A percentile compares a stretch with the other conserved stretches of the same genome.
phyloP scores from a whole-genome alignment of 2,329 filamentous ascomycete genomes.

The Lachnellula cervina region DNA sequence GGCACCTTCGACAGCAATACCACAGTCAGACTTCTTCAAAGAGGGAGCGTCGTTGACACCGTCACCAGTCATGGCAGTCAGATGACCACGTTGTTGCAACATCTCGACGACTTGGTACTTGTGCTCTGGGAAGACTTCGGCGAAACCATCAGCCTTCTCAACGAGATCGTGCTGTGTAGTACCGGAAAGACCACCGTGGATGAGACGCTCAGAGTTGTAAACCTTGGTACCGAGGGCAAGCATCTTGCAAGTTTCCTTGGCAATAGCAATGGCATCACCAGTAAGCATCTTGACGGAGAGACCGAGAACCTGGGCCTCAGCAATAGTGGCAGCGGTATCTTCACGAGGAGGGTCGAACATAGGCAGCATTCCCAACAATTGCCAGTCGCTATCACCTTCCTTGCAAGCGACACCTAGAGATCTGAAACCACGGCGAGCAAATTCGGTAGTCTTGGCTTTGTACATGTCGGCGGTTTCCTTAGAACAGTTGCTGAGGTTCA shows the following conservation, averaged over 20 bases:
- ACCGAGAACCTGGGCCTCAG: conserved; percentile 71
- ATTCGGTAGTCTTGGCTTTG: conserved; percentile 68
- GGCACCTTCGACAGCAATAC: conserved; percentile 89
- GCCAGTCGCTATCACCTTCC: conserved; percentile 68
- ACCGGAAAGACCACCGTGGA: conserved; percentile 69
- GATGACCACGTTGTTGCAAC: conserved; percentile 86
- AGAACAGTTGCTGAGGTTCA: conserved; percentile 63
- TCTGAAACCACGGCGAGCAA: conserved; percentile 74
- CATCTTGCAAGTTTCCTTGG: conserved; percentile 80
- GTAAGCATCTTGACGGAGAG: conserved; percentile 78
- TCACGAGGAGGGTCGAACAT: conserved; percentile 79
- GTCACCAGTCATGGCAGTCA: conserved; percentile 94
- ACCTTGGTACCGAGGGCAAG: conserved; percentile 74
- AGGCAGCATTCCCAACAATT: conserved; percentile 70
- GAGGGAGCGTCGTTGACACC: conserved; percentile 93
- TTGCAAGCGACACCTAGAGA: conserved; percentile 74
- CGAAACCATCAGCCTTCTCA: conserved; percentile 89
- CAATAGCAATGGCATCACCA: conserved; percentile 74
- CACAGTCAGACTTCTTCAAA: conserved; percentile 89
- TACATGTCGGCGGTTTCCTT: conserved; percentile 61
- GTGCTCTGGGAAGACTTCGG: conserved; percentile 91
- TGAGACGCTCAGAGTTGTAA: conserved; percentile 74
- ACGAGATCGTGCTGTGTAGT: conserved; percentile 72
- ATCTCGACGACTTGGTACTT: conserved; percentile 95
- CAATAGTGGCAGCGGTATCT: conserved; percentile 72